Evolutionary conservation across 2,329 filamentous ascomycete genomes (phyloP).

Genomic region (Pyrenochaeta sp.): DNA sequence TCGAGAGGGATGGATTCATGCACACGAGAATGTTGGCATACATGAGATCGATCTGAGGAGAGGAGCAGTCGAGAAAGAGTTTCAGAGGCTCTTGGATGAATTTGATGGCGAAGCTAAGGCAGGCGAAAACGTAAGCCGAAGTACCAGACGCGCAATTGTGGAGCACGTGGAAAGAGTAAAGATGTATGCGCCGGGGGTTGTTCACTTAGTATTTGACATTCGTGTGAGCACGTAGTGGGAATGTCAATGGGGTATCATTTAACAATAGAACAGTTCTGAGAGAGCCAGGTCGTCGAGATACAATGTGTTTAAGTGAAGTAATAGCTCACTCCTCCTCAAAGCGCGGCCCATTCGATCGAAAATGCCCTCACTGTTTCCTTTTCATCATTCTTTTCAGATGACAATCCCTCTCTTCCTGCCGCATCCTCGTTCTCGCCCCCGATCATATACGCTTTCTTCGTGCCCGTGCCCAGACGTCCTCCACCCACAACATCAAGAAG

Average conservation of each 20-base stretch:
- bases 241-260: background rate
- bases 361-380: conserved; percentile 71
- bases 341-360: conserved; percentile 92
- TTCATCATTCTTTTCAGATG: conserved; percentile 31
- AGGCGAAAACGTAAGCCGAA: background rate
- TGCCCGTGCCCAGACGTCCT: conserved; percentile 87
- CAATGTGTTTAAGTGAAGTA: background rate
- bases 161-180: conserved; percentile 64
- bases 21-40: conserved; percentile 67
- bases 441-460: conserved; percentile 94
- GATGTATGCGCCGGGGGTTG: conserved; percentile 68
- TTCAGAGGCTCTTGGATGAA: conserved; percentile 50
- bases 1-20: conserved; percentile 65
- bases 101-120: conserved; percentile 14
- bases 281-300: background rate
- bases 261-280: background rate
- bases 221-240: background rate
- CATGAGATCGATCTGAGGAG: conserved; percentile 31
- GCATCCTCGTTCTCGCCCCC: conserved; percentile 66
- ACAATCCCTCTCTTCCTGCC: background rate
- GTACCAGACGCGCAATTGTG: conserved; percentile 46
- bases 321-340: conserved; percentile 60
- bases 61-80: conserved; percentile 51
- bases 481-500: conserved; percentile 86
- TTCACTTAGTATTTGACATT: conserved; percentile 70